phyloP scores from a whole-genome alignment of 768 basidiomycete genomes.

The Epithele typhae region DNA sequence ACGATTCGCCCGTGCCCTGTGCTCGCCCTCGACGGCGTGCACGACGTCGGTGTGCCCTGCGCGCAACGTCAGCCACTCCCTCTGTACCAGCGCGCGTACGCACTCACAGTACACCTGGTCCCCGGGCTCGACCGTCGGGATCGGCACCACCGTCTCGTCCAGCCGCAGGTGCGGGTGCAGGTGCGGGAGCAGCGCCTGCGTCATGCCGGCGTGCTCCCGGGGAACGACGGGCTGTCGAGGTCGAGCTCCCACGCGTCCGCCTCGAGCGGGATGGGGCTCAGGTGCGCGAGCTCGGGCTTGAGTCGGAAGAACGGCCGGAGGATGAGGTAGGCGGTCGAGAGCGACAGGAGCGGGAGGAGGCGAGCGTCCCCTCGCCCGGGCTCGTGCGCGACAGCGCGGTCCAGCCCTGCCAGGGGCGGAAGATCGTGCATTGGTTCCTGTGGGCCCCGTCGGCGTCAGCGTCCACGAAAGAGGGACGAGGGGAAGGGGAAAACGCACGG shows the following conservation, averaged over 20 bases:
- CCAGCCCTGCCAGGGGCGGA: constrained; percentile 70
- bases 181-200: constrained; percentile 43
- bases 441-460: neutral
- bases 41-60: constrained; percentile 35
- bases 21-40: constrained; percentile 46
- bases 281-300: constrained; percentile 24
- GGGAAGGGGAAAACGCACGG: constrained; percentile 36
- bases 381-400: constrained; percentile 36
- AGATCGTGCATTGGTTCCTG: constrained; percentile 23
- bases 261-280: constrained; percentile 12
- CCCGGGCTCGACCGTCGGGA: constrained; percentile 68
- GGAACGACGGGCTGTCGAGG: constrained; percentile 22
- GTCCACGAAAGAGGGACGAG: neutral
- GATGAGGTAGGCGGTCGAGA: constrained; percentile 68
- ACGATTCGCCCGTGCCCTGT: constrained; percentile 52
- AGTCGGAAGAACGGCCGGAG: constrained; percentile 75
- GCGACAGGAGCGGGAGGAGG: constrained; percentile 59
- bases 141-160: constrained; percentile 55
- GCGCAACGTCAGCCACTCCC: no score
- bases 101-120: constrained; percentile 67
- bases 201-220: constrained; percentile 22
- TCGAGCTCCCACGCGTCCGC: constrained; percentile 25
- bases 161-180: constrained; percentile 67
- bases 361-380: constrained; percentile 65
- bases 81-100: neutral